Conservation (phyloP, 495 filamentous ascomycete species). For the Aspergillus biplanus region DNA sequence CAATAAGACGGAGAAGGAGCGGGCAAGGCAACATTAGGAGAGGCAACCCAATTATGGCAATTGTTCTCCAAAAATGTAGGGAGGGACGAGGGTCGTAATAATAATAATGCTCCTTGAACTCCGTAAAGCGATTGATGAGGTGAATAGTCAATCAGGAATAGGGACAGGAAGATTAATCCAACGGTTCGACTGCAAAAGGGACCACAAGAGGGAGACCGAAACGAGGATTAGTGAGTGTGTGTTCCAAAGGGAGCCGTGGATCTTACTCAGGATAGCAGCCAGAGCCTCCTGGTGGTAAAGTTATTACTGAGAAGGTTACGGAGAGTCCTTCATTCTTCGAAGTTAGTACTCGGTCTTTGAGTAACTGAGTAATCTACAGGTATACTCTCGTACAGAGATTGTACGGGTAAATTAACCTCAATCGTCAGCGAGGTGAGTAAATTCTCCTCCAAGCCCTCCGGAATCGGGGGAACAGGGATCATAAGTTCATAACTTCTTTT, state of each 20-base stretch:
- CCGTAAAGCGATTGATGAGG: neutral
- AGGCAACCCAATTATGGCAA: neutral
- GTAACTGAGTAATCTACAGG: constrained; percentile 1
- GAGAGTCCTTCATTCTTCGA: neutral
- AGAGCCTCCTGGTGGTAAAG: constrained; percentile 2
- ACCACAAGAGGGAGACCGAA: neutral
- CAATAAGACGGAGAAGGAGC: neutral
- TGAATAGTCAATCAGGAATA: neutral
- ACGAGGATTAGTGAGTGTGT: neutral
- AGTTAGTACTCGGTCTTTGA: neutral
- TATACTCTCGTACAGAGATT: too few species aligned
- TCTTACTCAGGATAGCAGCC: neutral
- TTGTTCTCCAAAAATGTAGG: neutral
- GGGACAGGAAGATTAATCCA: constrained; percentile 7
- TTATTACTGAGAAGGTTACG: neutral
- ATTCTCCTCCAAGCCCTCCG: too few species aligned
- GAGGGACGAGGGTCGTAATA: neutral
- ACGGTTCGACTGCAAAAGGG: constrained; percentile 15
- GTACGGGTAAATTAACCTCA: neutral
- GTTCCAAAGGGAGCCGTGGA: constrained; percentile 1
- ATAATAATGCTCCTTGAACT: neutral
- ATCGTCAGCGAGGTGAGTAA: too few species aligned
- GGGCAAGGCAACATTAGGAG: neutral
- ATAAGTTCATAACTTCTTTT: too few species aligned
- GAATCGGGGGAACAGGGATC: too few species aligned